Base-by-base conservation (phyloP, 208 protist genomes). In the Eutreptiella sp. region DNA sequence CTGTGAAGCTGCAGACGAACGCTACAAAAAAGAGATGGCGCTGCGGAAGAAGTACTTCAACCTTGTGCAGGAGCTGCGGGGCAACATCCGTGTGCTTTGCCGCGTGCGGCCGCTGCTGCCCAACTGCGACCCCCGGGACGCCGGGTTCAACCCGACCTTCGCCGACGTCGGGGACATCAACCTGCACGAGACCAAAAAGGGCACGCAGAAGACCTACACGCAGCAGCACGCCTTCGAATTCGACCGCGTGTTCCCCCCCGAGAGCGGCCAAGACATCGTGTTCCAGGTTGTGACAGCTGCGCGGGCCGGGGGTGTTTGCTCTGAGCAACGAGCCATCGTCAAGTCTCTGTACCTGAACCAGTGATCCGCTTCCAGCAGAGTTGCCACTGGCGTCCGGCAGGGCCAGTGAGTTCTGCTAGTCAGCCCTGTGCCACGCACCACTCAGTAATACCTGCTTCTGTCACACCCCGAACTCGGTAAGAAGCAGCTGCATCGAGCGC, bases 241-340 rank as follows among this genome's bases (percentile, higher is more conserved):
- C 48, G 77, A 79, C 27, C 9, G 33, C 2, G 54, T 63, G 7
- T 81, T 75, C 26, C 63, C 52, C n/a, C 24, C 35, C 9, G 41
- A 43, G 19, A 43, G 61, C 11, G 59, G 48, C 31, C 75, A 85
- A 39, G 35, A 24, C 23, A 11, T 67, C 52, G 55, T 85, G 0
- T n/a, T n/a, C n/a, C n/a, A n/a, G n/a, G n/a, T n/a, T n/a, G n/a
- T n/a, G n/a, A n/a, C n/a, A n/a, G n/a, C n/a, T n/a, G n/a, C n/a
- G n/a, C n/a, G n/a, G n/a, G n/a, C n/a, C n/a, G n/a, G n/a, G n/a
- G n/a, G n/a, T n/a, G n/a, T n/a, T n/a, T n/a, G n/a, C n/a, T n/a
- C n/a, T n/a, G n/a, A n/a, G n/a, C n/a, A n/a, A n/a, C n/a, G n/a
- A n/a, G n/a, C n/a, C n/a, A n/a, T n/a, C n/a, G n/a, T n/a, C n/a